A percentile compares a stretch with the other conserved stretches of the same genome.
These are phyloP conservation scores for Oryza australiensis DNA, from an alignment of 176 grass and related monocot species.

Conservation along the genomic window DNA sequence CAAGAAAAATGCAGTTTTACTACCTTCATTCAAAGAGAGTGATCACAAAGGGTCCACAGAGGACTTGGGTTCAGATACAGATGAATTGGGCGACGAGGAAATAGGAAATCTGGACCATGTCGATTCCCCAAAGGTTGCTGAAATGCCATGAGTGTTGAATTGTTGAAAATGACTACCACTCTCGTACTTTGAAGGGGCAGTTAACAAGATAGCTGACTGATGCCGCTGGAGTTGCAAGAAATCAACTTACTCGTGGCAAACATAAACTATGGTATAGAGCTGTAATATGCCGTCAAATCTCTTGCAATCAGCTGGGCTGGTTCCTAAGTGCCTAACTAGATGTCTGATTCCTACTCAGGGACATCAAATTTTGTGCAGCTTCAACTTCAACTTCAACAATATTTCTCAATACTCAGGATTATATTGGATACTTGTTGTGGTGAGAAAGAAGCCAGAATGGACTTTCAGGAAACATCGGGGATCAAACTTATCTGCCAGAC, in stretches of 20 bases:
- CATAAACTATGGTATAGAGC: neutral
- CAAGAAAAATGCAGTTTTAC: conserved; percentile 80
- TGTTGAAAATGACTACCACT: neutral
- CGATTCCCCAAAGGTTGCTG: conserved; percentile 36
- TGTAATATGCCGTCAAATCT: conserved; percentile 2
- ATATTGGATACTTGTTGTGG: neutral
- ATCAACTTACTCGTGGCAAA: neutral
- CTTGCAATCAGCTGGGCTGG: conserved; percentile 10
- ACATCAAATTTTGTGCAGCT: neutral
- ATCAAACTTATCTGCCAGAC: conserved; percentile 3
- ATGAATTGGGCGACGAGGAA: conserved; percentile 46
- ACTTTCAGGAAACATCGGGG: neutral
- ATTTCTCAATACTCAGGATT: conserved; percentile 17
- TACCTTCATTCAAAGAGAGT: conserved; percentile 49
- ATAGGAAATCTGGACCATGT: conserved; percentile 18
- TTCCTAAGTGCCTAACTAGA: conserved; percentile 6
- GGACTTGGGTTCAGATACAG: conserved; percentile 47
- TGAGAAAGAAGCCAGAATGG: conserved; percentile 19
- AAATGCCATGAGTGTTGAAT: conserved; percentile 36
- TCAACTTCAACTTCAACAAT: neutral
- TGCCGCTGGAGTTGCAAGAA: neutral
- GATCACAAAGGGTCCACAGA: conserved; percentile 45
- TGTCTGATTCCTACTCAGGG: conserved; percentile 3
- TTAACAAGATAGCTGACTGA: neutral
- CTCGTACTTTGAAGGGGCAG: neutral